phyloP scores from a whole-genome alignment of 1,284 basidiomycete genomes.

The Violaceomyces palustris region DNA sequence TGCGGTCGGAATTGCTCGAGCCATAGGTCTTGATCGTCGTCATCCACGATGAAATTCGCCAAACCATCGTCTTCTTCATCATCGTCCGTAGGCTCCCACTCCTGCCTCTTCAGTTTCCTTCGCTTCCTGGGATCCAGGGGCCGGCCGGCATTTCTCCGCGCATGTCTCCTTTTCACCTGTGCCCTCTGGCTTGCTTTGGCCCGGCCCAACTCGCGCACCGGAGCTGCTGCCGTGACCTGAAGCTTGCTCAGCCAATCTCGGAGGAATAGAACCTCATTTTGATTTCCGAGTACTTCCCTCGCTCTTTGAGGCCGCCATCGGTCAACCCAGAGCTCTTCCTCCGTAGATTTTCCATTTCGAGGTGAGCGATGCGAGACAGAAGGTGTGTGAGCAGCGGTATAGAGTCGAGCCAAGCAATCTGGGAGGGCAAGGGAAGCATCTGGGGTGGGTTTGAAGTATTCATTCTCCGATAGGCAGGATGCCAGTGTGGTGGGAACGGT shows the following conservation, averaged over 20 bases:
- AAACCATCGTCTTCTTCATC: slow-evolving; percentile 5
- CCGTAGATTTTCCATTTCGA: background rate
- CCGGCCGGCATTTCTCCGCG: slow-evolving; percentile 5
- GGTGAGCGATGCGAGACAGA: background rate
- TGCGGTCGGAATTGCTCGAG: slow-evolving; percentile 23
- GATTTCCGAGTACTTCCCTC: slow-evolving; percentile 18
- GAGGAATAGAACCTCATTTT: slow-evolving; percentile 10
- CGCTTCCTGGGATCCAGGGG: background rate
- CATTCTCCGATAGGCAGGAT: slow-evolving; percentile 2
- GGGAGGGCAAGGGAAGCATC: background rate
- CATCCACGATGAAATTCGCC: slow-evolving; percentile 34
- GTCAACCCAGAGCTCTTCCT: slow-evolving; percentile 9
- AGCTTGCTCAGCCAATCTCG: slow-evolving; percentile 27
- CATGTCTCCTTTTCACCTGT: slow-evolving; percentile 4
- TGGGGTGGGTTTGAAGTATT: background rate
- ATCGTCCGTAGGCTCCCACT: slow-evolving; percentile 5
- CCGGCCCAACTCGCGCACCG: background rate
- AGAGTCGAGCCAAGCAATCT: slow-evolving; percentile 1
- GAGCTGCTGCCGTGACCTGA: slow-evolving; percentile 1
- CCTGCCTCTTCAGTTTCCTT: background rate
- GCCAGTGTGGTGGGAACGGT: background rate
- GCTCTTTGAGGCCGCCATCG: slow-evolving; percentile 17
- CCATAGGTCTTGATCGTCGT: slow-evolving; percentile 26
- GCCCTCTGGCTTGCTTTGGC: too few relatives aligned
- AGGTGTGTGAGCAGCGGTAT: background rate